Conservation (phyloP, 2,329 filamentous ascomycete genomes). For the Eurotiales sp. region DNA sequence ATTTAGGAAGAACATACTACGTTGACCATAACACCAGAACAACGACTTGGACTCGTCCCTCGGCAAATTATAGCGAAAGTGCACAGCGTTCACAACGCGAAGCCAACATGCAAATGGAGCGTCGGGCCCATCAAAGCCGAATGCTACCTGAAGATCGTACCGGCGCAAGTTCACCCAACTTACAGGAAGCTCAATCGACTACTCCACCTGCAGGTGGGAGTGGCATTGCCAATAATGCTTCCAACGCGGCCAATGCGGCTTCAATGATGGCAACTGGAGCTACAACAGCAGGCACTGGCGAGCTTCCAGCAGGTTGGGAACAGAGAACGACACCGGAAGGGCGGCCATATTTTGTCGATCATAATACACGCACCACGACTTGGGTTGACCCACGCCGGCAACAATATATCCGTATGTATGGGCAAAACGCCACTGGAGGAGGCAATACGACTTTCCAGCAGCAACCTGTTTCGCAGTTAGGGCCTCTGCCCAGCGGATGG, state of each 20-base stretch:
- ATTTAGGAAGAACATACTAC: conserved; percentile 92
- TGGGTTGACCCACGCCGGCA: conserved; percentile 97
- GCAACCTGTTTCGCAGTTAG: conserved; percentile 94
- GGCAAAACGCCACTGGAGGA: conserved; percentile 67
- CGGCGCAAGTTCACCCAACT: conserved; percentile 83
- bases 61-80: conserved; percentile 69
- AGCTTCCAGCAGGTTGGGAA: conserved; percentile 94
- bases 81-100: conserved; percentile 77
- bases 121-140: conserved; percentile 88
- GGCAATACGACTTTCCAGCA: conserved; percentile 87
- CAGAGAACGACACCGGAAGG: conserved; percentile 94
- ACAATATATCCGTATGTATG: conserved; percentile 98
- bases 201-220: conserved; percentile 45
- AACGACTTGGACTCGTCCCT: conserved; percentile 92
- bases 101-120: conserved; percentile 87
- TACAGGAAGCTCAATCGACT: conserved; percentile 50
- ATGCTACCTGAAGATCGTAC: conserved; percentile 95
- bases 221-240: conserved; percentile 23
- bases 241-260: conserved; percentile 55
- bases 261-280: conserved; percentile 94
- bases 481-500: conserved; percentile 93
- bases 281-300: conserved; percentile 89
- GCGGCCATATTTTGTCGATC: conserved; percentile 93
- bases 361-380: conserved; percentile 95
- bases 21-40: conserved; percentile 97